Evolutionary conservation across 139 green algal genomes (phyloP), one percentile per base, ranked within the genome.

Genomic region (Tetraselmis chui): DNA sequence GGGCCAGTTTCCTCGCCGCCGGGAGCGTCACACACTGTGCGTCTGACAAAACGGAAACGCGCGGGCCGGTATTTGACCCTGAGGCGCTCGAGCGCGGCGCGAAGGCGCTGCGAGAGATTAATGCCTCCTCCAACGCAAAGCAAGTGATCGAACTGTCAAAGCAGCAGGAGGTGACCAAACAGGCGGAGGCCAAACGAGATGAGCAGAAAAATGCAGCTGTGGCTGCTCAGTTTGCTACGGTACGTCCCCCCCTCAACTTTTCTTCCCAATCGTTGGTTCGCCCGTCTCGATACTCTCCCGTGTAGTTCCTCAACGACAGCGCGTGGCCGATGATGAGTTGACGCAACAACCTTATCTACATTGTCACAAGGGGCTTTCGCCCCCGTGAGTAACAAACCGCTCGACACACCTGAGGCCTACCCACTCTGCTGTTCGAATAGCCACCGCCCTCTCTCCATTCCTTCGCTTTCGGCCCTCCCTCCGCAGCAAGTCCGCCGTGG

Each of bases 61-160:
- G 76, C 26, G 79, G 67, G 1, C 77, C 80, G 2, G 80, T 31
- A 32, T 98, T 98, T 78, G 97, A 99, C 85, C 96, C 97, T 2
- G 97, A 99, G 83, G 95, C 95, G 24, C 88, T 98, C 25, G 97
- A 99, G 86, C 86, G 97, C 11, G 97, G 95, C 31, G 97, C 97
- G 1, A 98, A 98, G 86, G 97, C 96, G 22, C 85, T 99, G 27
- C 82, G 95, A 1, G 97, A 99, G 81, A 99, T 99, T 75, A 96
- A 99, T 79, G 84, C 85, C 76, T 98, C 93, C 0, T 88, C 94
- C 0, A 91, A 97, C 77, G 96, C 96, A 0, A 99, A 99, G 87
- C 91, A 98, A 93, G 94, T 97, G 0, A 90, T 99, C 45, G 95
- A 98, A 24, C 86, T 97, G 5, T 89, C 93, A 31, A 91, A 92